Evolutionary conservation across 1,284 basidiomycete species (phyloP).

Genomic region (Ustilago esculenta): DNA sequence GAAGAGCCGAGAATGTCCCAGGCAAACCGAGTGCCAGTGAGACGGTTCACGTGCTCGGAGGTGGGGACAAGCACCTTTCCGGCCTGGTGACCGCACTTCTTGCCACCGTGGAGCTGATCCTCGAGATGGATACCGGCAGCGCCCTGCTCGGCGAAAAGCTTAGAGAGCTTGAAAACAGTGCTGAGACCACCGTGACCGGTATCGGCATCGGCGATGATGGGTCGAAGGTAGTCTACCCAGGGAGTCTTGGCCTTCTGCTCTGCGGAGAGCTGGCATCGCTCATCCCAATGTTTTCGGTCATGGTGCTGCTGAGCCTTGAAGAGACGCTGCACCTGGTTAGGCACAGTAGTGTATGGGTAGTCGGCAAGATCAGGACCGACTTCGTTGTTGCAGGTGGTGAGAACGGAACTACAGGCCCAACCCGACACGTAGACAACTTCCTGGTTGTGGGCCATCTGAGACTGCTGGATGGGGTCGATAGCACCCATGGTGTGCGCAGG

Average conservation of each 20-base stretch:
- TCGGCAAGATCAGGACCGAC: constrained; percentile 96
- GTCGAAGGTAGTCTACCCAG: constrained; percentile 64
- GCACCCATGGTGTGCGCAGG: constrained; percentile 64
- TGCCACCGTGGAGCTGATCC: constrained; percentile 67
- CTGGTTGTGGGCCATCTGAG: constrained; percentile 94
- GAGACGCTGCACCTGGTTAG: constrained; percentile 72
- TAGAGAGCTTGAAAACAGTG: constrained; percentile 65
- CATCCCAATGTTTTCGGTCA: constrained; percentile 66
- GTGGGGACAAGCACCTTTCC: constrained; percentile 92
- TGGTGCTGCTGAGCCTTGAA: constrained; percentile 67
- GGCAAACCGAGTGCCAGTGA: constrained; percentile 85
- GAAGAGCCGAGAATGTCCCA: constrained; percentile 86
- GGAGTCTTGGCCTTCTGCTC: constrained; percentile 62
- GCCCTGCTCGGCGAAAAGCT: constrained; percentile 69
- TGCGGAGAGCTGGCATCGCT: constrained; percentile 56
- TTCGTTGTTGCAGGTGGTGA: constrained; percentile 84
- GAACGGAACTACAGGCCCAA: constrained; percentile 85
- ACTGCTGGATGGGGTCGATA: constrained; percentile 90
- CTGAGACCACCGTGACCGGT: constrained; percentile 66
- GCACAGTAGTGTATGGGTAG: constrained; percentile 93
- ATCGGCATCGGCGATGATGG: constrained; percentile 66
- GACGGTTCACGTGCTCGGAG: constrained; percentile 83
- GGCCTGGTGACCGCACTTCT: constrained; percentile 85
- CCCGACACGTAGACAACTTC: constrained; percentile 96
- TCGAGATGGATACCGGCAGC: constrained; percentile 65